Evolutionary conservation across 1,139 yeast species (phyloP).

Genomic region (Spencermartinsiella ligniputridi): DNA sequence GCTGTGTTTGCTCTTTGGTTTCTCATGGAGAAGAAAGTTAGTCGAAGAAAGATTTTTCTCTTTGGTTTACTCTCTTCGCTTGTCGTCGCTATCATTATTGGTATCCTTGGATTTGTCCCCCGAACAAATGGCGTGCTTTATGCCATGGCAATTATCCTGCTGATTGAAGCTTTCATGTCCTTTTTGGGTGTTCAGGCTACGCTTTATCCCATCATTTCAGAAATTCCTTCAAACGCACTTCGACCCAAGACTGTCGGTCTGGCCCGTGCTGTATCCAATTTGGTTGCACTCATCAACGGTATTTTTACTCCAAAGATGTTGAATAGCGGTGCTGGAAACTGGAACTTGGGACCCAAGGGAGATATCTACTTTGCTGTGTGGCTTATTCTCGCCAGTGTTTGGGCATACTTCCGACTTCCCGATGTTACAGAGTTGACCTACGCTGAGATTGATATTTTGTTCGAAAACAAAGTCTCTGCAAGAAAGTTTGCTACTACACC

Average conservation of each 20-base stretch:
- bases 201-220: constrained; percentile 2
- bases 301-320: constrained; percentile 1
- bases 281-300: constrained; percentile 3
- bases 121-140: constrained; percentile 35
- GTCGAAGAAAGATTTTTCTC: constrained; percentile 46
- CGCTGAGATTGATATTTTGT: constrained; percentile 53
- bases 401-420: constrained; percentile 24
- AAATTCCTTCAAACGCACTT: constrained; percentile 3
- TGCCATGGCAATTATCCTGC: constrained; percentile 35
- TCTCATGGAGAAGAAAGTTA: constrained; percentile 38
- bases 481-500: constrained; percentile 35
- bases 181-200: constrained; percentile 10
- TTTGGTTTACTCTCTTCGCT: constrained; percentile 40
- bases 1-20: constrained; percentile 53
- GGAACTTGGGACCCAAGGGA: constrained; percentile 3
- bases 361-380: constrained; percentile 3
- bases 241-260: constrained; percentile 3
- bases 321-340: constrained; percentile 3
- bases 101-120: constrained; percentile 9
- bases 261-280: constrained; percentile 2
- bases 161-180: constrained; percentile 25
- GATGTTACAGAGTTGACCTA: constrained; percentile 54
- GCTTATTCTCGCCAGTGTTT: constrained; percentile 5
- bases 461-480: constrained; percentile 41
- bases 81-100: constrained; percentile 35